phyloP scores from a whole-genome alignment of 495 filamentous ascomycete species.

The Hyaloscypha hepaticicola region DNA sequence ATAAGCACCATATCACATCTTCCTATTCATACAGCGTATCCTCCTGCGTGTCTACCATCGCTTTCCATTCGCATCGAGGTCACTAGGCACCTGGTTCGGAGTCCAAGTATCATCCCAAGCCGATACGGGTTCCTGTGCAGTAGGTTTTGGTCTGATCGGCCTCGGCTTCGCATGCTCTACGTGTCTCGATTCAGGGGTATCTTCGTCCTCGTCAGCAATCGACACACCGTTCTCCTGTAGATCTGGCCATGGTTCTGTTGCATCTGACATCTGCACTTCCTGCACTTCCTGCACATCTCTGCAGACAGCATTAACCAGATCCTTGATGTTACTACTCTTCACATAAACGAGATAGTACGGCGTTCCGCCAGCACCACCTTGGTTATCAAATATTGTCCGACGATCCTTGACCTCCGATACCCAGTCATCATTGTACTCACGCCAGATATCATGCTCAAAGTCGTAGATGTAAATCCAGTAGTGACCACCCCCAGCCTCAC shows the following conservation, averaged over 20 bases:
- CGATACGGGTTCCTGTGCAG: neutral
- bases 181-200: conserved; percentile 10
- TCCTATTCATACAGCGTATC: neutral
- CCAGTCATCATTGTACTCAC: conserved; percentile 87
- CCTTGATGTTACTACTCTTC: conserved; percentile 56
- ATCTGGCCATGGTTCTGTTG: neutral
- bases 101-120: neutral
- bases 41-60: conserved; percentile 3
- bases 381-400: conserved; percentile 63
- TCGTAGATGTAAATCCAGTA: conserved; percentile 98
- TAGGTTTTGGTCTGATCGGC: conserved; percentile 23
- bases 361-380: conserved; percentile 58
- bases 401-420: conserved; percentile 66
- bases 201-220: conserved; percentile 5
- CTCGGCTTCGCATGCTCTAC: conserved; percentile 24
- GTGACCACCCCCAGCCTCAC: conserved; percentile 66
- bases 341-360: conserved; percentile 92
- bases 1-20: neutral
- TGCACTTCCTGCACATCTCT: conserved; percentile 20
- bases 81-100: neutral
- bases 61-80: conserved; percentile 12
- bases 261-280: neutral
- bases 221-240: neutral
- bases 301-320: conserved; percentile 52
- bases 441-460: conserved; percentile 77